These are phyloP conservation scores for Sungouiozyma intestinalis DNA, from an alignment of 805 yeast genomes.

Conservation along the genomic window DNA sequence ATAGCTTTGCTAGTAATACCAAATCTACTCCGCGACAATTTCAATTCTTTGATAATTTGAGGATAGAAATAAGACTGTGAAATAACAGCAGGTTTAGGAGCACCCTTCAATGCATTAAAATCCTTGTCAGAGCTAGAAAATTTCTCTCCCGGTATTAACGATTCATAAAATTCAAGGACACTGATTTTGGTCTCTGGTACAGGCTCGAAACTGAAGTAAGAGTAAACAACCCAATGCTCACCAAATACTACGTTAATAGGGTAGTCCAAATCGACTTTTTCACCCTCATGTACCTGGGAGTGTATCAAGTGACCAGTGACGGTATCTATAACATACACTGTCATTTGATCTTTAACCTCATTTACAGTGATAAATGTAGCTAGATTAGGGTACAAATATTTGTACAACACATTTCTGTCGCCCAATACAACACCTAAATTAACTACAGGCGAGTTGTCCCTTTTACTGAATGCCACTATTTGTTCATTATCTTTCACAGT, in stretches of 20 bases:
- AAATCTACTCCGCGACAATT: conserved; percentile 46
- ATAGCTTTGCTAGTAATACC: conserved; percentile 64
- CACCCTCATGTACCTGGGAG: conserved; percentile 32
- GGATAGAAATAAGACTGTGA: conserved; percentile 56
- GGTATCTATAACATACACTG: conserved; percentile 50
- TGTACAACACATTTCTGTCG: conserved; percentile 68
- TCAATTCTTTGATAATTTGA: conserved; percentile 41
- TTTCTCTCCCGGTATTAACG: conserved; percentile 41
- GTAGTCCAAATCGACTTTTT: conserved; percentile 32
- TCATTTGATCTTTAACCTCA: conserved; percentile 26
- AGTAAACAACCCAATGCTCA: conserved; percentile 74
- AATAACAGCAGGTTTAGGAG: conserved; percentile 38
- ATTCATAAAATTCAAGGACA: conserved; percentile 73
- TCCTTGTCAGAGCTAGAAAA: conserved; percentile 12
- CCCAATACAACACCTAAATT: conserved; percentile 61
- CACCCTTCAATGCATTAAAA: conserved; percentile 11
- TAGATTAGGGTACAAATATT: conserved; percentile 66
- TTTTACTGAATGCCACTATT: conserved; percentile 32
- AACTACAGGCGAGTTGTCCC: conserved; percentile 36
- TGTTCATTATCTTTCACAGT: conserved; percentile 24
- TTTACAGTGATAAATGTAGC: conserved; percentile 41
- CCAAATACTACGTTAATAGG: conserved; percentile 50
- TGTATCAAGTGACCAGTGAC: conserved; percentile 57
- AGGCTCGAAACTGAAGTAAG: conserved; percentile 45
- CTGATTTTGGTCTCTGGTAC: conserved; percentile 46